Percentiles rank a stretch among this genome's conserved stretches.
Conservation (phyloP, 345 rosid genomes). For the Camelina hispida region DNA sequence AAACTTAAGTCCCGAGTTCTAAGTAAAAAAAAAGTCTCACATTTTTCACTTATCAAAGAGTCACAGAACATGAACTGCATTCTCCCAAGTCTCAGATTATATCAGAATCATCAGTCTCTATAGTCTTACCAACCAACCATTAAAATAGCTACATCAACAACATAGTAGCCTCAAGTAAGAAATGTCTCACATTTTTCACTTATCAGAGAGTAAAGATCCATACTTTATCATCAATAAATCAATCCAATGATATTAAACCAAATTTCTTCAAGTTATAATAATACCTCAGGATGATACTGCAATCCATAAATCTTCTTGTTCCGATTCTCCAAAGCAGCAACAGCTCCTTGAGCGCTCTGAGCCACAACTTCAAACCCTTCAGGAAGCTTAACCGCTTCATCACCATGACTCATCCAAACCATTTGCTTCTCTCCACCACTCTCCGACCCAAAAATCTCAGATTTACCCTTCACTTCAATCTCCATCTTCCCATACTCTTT, state of each 20-base stretch:
- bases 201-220: constrained; percentile 6
- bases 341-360: constrained; percentile 74
- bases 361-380: constrained; percentile 79
- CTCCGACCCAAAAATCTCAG: constrained; percentile 68
- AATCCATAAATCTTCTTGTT: constrained; percentile 76
- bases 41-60: neutral
- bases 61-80: neutral
- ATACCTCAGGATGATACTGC: constrained; percentile 97
- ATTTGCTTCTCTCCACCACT: constrained; percentile 70
- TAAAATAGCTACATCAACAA: neutral
- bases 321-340: constrained; percentile 76
- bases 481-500: constrained; percentile 99
- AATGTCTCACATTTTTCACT: neutral
- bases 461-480: constrained; percentile 60
- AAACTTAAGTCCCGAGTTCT: neutral
- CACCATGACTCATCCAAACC: constrained; percentile 99
- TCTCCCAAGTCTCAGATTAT: neutral
- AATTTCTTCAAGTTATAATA: neutral
- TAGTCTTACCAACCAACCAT: neutral
- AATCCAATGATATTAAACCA: neutral
- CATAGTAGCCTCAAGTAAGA: neutral
- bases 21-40: no score
- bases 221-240: neutral
- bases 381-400: constrained; percentile 76
- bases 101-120: neutral